Base-by-base conservation (phyloP, 805 yeast genomes). In the Hanseniaspora thailandica region DNA sequence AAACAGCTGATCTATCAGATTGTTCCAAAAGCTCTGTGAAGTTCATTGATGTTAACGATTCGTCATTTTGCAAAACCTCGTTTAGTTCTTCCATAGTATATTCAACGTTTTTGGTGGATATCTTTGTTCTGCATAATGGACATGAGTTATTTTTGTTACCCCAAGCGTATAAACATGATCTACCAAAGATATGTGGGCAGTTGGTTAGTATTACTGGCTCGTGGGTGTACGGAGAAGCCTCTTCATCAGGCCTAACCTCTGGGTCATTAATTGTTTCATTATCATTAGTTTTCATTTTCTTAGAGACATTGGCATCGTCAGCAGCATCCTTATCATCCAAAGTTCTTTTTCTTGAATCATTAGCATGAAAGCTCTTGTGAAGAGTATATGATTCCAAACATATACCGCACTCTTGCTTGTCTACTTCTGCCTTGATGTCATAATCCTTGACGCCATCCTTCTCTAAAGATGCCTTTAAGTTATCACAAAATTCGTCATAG, bases 141-240 rank as follows among this genome's bases (percentile, higher is more conserved):
- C 97, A 89, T 2, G 86, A 78, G 30, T 78, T 75, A 60, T 84
- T 81, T 23, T 76, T 69, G 56, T 75, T 76, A 48, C 90, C 76
- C 98, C 98, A 90, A 60, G 83, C 86, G 55, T 73, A 76, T 23
- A 88, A 70, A 69, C 98, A 90, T n/a, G 78, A 76, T 57, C 81
- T 75, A 6, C 98, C 97, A 71, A 93, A 90, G 0, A 80, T 63
- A 63, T 90, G 98, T 8, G 80, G 80, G 66, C 98, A 90, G 0
- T 50, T 50, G 3, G 95, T 93, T 76, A 90, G 72, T 55, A 75
- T 70, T 1, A 84, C 72, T 0, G 96, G 84, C 4, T 74, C 65
- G 64, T 93, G 97, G 6, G 63, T 61, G 58, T 69, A 75, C 10
- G 55, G 55, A 19, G 59, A 60, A n/a, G 41, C 52, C 5, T 34